phyloP scores from a whole-genome alignment of 2,329 filamentous ascomycete genomes.

The Claviceps monticola region DNA sequence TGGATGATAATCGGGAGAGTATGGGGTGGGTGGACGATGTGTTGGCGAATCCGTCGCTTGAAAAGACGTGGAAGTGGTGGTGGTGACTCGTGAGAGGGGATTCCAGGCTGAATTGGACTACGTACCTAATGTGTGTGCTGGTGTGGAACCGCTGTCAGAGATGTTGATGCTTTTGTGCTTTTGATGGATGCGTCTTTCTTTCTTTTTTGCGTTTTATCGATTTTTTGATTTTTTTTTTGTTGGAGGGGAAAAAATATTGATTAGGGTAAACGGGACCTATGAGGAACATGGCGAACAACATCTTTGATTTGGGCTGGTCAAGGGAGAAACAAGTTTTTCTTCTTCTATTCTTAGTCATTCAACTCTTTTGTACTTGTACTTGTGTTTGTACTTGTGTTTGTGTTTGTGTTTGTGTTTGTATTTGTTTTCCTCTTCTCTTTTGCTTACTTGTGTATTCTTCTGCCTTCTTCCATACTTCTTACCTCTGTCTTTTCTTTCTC shows the following conservation, averaged over 20 bases:
- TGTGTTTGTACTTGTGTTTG: background rate
- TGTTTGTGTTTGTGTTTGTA: background rate
- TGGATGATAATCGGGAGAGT: slow-evolving; percentile 34
- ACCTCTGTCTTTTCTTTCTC: background rate
- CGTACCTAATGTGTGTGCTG: no score
- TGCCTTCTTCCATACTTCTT: background rate
- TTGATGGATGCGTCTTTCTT: no score
- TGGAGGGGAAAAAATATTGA: no score
- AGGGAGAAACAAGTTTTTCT: background rate
- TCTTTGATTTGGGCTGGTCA: no score
- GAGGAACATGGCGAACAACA: no score
- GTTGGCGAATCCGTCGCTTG: slow-evolving; percentile 19
- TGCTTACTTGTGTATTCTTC: background rate
- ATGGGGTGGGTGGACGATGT: slow-evolving; percentile 44
- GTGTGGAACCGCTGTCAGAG: no score
- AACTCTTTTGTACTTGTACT: background rate
- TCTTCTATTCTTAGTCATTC: background rate
- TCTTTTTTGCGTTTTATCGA: no score
- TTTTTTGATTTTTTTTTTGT: no score
- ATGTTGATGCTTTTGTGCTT: no score
- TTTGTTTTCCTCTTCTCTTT: background rate
- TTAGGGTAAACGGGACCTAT: no score
- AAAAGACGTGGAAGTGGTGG: slow-evolving; percentile 17
- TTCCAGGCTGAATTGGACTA: background rate
- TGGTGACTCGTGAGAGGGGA: slow-evolving; percentile 1